These are phyloP conservation scores for Hysterangium stoloniferum DNA, from an alignment of 768 basidiomycete genomes.

Conservation along the genomic window DNA sequence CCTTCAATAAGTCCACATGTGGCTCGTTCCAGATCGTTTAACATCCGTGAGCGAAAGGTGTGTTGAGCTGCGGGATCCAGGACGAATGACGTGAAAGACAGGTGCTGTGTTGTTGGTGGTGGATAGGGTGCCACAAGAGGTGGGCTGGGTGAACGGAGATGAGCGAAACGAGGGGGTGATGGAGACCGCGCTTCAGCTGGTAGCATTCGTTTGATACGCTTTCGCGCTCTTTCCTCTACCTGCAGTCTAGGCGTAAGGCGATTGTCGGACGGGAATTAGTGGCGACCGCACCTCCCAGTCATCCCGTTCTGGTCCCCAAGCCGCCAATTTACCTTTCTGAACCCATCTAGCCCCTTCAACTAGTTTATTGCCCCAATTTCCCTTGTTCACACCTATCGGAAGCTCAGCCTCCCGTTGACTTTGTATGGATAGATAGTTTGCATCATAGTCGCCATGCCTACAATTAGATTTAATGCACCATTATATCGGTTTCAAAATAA, in stretches of 20 bases:
- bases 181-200: constrained; percentile 55
- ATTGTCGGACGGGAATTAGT: constrained; percentile 5
- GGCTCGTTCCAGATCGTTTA: constrained; percentile 74
- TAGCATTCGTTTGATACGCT: constrained; percentile 63
- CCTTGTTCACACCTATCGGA: constrained; percentile 38
- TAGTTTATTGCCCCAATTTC: constrained; percentile 84
- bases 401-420: constrained; percentile 45
- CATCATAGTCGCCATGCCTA: too few relatives aligned
- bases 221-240: constrained; percentile 79
- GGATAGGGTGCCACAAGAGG: constrained; percentile 73
- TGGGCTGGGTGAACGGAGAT: constrained; percentile 72
- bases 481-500: neutral
- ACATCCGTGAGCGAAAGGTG: constrained; percentile 69
- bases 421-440: neutral
- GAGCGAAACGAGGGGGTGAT: constrained; percentile 66
- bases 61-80: constrained; percentile 80
- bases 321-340: constrained; percentile 69
- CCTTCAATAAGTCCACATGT: constrained; percentile 82
- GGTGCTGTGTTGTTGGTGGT: constrained; percentile 56
- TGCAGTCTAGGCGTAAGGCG: constrained; percentile 24
- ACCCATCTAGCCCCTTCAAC: constrained; percentile 74
- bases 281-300: constrained; percentile 68
- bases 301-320: constrained; percentile 79
- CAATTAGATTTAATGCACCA: too few relatives aligned
- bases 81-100: constrained; percentile 76